Percentiles rank a stretch among this genome's conserved stretches.
phyloP scores from a whole-genome alignment of 306 rosid species.

The Gastrolobium villosum region DNA sequence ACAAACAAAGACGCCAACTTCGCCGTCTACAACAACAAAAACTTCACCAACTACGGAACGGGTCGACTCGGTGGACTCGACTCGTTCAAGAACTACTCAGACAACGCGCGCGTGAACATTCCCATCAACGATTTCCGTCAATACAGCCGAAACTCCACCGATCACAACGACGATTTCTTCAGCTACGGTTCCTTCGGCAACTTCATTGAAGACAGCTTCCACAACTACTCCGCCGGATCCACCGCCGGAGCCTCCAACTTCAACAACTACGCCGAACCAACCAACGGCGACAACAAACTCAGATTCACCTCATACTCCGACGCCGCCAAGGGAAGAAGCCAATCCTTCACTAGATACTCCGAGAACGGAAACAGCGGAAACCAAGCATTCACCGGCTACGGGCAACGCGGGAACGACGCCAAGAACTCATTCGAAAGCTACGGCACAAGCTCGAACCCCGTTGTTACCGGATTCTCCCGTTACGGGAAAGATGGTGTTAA shows the following conservation, averaged over 20 bases:
- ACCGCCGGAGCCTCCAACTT: conserved; percentile 52
- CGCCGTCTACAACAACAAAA: conserved; percentile 41
- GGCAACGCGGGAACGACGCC: conserved; percentile 56
- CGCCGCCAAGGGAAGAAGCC: conserved; percentile 50
- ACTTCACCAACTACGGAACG: conserved; percentile 66
- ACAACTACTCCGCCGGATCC: conserved; percentile 50
- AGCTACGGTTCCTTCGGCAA: conserved; percentile 55
- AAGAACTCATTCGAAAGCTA: conserved; percentile 56
- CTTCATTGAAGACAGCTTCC: conserved; percentile 61
- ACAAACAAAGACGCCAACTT: conserved; percentile 46
- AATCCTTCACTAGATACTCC: conserved; percentile 56
- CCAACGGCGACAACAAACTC: conserved; percentile 34
- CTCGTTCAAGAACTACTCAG: conserved; percentile 67
- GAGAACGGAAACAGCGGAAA: conserved; percentile 57
- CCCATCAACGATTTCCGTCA: conserved; percentile 54
- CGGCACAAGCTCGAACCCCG: conserved; percentile 55
- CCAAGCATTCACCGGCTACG: conserved; percentile 57
- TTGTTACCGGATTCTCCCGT: conserved; percentile 53
- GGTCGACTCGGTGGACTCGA: conserved; percentile 52
- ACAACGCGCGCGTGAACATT: neutral
- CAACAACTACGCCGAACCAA: conserved; percentile 48
- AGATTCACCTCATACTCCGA: conserved; percentile 59
- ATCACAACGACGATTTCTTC: conserved; percentile 51
- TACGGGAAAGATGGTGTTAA: conserved; percentile 49
- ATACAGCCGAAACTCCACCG: conserved; percentile 57